These are phyloP conservation scores for Curvularia sp. DNA, from an alignment of 2,329 filamentous ascomycete genomes.

Conservation along the genomic window DNA sequence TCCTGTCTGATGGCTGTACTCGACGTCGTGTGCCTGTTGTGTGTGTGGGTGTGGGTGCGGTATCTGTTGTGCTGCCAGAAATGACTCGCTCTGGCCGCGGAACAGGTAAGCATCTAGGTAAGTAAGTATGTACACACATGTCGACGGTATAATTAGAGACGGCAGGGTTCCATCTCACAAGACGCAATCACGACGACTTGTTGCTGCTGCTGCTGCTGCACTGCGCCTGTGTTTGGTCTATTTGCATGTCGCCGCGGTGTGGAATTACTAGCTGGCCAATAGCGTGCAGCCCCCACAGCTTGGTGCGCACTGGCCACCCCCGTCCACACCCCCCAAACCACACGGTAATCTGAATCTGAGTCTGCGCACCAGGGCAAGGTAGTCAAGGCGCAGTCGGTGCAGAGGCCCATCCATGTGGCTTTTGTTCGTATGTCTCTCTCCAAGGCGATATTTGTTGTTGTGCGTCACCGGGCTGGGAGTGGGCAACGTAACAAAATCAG, in stretches of 20 bases:
- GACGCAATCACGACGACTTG: too few species aligned
- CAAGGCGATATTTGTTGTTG: too few species aligned
- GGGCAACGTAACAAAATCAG: too few species aligned
- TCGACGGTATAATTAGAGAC: background rate
- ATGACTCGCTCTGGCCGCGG: constrained; percentile 14
- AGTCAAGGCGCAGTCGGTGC: too few species aligned
- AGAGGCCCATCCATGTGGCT: too few species aligned
- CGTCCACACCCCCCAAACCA: too few species aligned
- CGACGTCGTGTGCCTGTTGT: background rate
- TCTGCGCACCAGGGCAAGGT: background rate
- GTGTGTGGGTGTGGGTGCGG: background rate
- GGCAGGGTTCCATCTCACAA: background rate
- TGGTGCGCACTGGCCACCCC: too few species aligned
- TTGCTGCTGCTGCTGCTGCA: background rate
- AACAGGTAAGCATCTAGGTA: too few species aligned
- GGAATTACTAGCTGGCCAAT: constrained; percentile 21
- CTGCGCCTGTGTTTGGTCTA: background rate
- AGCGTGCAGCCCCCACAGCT: constrained; percentile 5
- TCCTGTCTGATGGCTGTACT: background rate
- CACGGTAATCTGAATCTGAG: background rate
- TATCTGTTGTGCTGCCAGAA: constrained; percentile 5
- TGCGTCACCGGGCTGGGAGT: too few species aligned
- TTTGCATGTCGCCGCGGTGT: background rate
- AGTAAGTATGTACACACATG: too few species aligned
- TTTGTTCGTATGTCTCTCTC: too few species aligned